These are phyloP conservation scores for Pyrenophora tritici-repentis DNA, from an alignment of 2,329 filamentous ascomycete species.

Conservation along the genomic window DNA sequence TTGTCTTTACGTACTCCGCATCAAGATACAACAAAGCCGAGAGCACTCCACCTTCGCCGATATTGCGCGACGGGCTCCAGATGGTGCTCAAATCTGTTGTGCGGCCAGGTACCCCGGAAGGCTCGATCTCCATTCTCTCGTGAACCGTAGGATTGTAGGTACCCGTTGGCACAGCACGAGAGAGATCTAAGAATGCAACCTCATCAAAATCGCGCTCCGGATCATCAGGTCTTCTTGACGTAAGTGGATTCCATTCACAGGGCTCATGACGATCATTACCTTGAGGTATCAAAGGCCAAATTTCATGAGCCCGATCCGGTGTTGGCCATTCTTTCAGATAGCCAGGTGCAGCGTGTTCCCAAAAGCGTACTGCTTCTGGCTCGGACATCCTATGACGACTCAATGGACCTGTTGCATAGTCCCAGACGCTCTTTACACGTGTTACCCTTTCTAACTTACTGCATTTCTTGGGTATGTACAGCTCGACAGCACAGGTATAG, in stretches of 20 bases:
- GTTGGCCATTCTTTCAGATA: neutral
- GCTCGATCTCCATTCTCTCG: neutral
- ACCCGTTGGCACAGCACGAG: neutral
- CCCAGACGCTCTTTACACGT: constrained; percentile 32
- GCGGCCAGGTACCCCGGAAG: constrained; percentile 10
- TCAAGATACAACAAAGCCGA: constrained; percentile 43
- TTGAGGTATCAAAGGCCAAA: constrained; percentile 26
- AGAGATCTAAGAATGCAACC: constrained; percentile 34
- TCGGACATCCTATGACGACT: constrained; percentile 33
- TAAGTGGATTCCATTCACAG: constrained; percentile 36
- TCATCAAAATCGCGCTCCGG: constrained; percentile 15
- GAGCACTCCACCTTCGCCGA: constrained; percentile 41
- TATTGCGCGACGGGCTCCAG: constrained; percentile 18
- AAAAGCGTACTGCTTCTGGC: constrained; percentile 39
- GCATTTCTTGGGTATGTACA: constrained; percentile 25
- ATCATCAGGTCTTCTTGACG: constrained; percentile 11
- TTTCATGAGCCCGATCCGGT: neutral
- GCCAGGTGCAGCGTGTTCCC: constrained; percentile 16
- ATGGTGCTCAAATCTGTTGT: constrained; percentile 5
- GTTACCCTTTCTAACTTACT: constrained; percentile 14
- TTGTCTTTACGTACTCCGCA: constrained; percentile 17
- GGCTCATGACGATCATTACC: constrained; percentile 16
- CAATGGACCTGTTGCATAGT: constrained; percentile 33
- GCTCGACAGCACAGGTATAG: constrained; percentile 33
- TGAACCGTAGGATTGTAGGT: neutral